phyloP scores from a whole-genome alignment of 371 early-diverging fungal genomes.

The Mortierella sp. region DNA sequence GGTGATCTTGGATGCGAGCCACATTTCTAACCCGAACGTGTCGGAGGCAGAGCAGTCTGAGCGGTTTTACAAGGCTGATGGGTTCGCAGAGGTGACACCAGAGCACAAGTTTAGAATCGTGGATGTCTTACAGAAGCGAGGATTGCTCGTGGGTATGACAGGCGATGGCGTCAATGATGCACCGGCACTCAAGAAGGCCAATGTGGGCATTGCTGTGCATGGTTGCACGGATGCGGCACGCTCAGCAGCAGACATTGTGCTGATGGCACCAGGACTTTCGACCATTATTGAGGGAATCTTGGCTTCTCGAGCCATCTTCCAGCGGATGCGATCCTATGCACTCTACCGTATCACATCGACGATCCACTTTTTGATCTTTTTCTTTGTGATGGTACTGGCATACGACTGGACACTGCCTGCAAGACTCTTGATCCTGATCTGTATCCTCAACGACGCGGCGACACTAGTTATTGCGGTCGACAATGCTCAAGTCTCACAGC shows the following conservation, averaged over 20 bases:
- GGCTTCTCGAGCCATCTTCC: constrained; percentile 91
- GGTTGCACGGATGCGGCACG: constrained; percentile 96
- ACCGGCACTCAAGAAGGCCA: constrained; percentile 90
- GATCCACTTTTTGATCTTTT: constrained; percentile 92
- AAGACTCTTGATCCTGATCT: constrained; percentile 85
- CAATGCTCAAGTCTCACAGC: constrained; percentile 86
- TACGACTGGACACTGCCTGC: constrained; percentile 87
- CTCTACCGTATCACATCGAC: constrained; percentile 94
- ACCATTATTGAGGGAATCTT: constrained; percentile 90
- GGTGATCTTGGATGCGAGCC: constrained; percentile 74
- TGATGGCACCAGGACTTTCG: constrained; percentile 87
- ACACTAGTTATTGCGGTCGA: constrained; percentile 93
- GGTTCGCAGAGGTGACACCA: constrained; percentile 84
- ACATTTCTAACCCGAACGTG: constrained; percentile 72
- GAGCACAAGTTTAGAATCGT: constrained; percentile 87
- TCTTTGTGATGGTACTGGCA: constrained; percentile 86
- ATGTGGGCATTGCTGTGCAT: constrained; percentile 90
- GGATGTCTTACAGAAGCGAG: constrained; percentile 77
- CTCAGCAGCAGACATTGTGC: constrained; percentile 94
- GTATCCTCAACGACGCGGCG: constrained; percentile 91
- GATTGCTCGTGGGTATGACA: constrained; percentile 86
- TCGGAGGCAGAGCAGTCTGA: constrained; percentile 63
- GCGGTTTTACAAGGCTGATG: constrained; percentile 74
- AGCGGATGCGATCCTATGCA: constrained; percentile 92
- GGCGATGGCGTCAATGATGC: constrained; percentile 93